phyloP scores from a whole-genome alignment of 208 protist species.

The Crithidia acanthocephali region DNA sequence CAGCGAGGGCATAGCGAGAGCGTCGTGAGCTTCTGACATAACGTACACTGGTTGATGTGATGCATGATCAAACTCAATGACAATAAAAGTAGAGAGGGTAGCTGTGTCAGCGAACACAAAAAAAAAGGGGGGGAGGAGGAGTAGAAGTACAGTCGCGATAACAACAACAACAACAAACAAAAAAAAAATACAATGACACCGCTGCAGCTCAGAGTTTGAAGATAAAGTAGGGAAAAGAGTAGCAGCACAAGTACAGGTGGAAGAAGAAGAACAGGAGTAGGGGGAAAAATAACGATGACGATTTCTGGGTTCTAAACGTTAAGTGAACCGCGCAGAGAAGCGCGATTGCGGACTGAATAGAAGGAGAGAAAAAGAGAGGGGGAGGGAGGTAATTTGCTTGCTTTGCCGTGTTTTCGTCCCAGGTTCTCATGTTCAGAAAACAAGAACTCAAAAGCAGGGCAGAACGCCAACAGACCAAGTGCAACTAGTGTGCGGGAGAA shows the following conservation, averaged over 20 bases:
- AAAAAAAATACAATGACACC: neutral
- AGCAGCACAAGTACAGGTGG: neutral
- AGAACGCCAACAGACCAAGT: too few relatives aligned
- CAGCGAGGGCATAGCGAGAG: constrained; percentile 47
- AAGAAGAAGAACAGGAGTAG: neutral
- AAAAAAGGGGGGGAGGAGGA: neutral
- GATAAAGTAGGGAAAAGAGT: neutral
- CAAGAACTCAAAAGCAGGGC: too few relatives aligned
- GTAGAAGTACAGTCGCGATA: neutral
- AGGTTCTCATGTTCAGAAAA: too few relatives aligned
- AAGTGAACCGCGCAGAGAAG: neutral
- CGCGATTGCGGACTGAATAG: too few relatives aligned
- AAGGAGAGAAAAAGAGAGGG: too few relatives aligned
- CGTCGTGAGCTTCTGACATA: constrained; percentile 47
- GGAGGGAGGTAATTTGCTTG: too few relatives aligned
- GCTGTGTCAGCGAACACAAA: neutral
- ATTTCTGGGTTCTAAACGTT: too few relatives aligned
- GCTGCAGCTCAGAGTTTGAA: neutral
- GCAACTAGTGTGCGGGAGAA: too few relatives aligned
- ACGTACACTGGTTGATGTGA: constrained; percentile 23
- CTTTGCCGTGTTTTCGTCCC: too few relatives aligned
- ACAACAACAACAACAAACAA: neutral
- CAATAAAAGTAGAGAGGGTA: neutral
- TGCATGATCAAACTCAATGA: constrained; percentile 15
- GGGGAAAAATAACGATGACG: neutral